A percentile compares a stretch with the other conserved stretches of the same genome.
These are phyloP conservation scores for Dendrothele bispora DNA, from an alignment of 768 basidiomycete species.

Conservation along the genomic window DNA sequence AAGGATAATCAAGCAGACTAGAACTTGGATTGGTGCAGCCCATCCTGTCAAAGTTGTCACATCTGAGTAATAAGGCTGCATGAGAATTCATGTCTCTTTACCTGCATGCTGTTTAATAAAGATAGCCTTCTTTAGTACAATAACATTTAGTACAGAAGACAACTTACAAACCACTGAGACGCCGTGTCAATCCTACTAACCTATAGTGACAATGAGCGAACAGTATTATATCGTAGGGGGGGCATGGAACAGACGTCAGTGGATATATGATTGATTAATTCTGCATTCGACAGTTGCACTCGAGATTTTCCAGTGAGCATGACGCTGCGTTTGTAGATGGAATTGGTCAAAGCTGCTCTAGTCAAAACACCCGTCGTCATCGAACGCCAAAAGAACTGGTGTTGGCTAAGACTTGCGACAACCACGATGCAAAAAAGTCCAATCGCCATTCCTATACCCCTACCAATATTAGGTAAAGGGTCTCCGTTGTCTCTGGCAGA, in stretches of 20 bases:
- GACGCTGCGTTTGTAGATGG: slow-evolving; percentile 70
- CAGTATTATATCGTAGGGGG: too few relatives aligned
- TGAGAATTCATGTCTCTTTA: too few relatives aligned
- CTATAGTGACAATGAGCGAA: slow-evolving; percentile 25
- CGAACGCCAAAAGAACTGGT: slow-evolving; percentile 76
- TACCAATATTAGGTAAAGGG: slow-evolving; percentile 41
- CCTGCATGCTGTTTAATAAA: too few relatives aligned
- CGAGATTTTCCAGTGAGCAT: slow-evolving; percentile 66
- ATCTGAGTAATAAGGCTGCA: too few relatives aligned
- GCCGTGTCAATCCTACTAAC: slow-evolving; percentile 58
- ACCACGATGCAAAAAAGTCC: slow-evolving; percentile 53
- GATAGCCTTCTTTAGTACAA: too few relatives aligned
- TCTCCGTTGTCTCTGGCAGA: slow-evolving; percentile 35
- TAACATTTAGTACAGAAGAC: not conserved
- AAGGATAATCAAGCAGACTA: slow-evolving; percentile 59
- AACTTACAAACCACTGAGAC: slow-evolving; percentile 73
- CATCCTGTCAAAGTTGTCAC: slow-evolving; percentile 46
- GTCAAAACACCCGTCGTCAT: slow-evolving; percentile 67
- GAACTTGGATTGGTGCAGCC: slow-evolving; percentile 70
- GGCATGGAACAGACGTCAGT: slow-evolving; percentile 59
- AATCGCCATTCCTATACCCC: slow-evolving; percentile 59
- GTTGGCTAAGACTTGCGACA: slow-evolving; percentile 53
- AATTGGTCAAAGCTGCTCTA: slow-evolving; percentile 64
- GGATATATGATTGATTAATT: slow-evolving; percentile 59
- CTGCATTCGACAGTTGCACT: slow-evolving; percentile 58